These are phyloP conservation scores for Petunia axillaris DNA, from an alignment of 257 asterid species.

Conservation along the genomic window DNA sequence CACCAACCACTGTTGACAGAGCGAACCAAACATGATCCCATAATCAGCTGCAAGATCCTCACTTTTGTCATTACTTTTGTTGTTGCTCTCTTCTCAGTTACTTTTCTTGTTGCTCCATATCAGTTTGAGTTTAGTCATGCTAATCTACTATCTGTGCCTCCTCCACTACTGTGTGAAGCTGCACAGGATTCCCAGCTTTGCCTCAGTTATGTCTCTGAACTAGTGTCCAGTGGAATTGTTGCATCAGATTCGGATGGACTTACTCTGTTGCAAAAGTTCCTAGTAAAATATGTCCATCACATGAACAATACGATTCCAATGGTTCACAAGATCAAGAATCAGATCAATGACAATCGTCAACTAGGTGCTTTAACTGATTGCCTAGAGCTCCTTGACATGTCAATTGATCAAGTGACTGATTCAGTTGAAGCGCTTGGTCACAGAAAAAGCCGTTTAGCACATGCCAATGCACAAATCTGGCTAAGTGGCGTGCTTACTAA, in stretches of 20 bases:
- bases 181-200: constrained; percentile 44
- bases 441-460: background rate
- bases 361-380: constrained; percentile 50
- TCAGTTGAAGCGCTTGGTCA: constrained; percentile 35
- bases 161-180: constrained; percentile 34
- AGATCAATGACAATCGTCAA: constrained; percentile 30
- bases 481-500: constrained; percentile 59
- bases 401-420: constrained; percentile 43
- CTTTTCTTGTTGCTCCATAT: constrained; percentile 33
- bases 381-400: constrained; percentile 46
- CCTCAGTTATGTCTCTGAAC: constrained; percentile 33
- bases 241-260: background rate
- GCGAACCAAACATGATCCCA: constrained; percentile 27
- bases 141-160: background rate
- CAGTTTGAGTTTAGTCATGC: background rate
- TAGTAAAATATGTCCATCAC: constrained; percentile 35
- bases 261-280: constrained; percentile 28
- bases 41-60: constrained; percentile 35
- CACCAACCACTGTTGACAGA: constrained; percentile 36
- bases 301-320: constrained; percentile 28
- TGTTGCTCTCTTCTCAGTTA: constrained; percentile 30
- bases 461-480: constrained; percentile 45
- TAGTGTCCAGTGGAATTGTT: constrained; percentile 18
- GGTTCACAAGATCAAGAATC: constrained; percentile 17
- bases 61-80: constrained; percentile 27